Conservation (phyloP, 176 grass and related monocot species). For the Bonia amplexicaulis region DNA sequence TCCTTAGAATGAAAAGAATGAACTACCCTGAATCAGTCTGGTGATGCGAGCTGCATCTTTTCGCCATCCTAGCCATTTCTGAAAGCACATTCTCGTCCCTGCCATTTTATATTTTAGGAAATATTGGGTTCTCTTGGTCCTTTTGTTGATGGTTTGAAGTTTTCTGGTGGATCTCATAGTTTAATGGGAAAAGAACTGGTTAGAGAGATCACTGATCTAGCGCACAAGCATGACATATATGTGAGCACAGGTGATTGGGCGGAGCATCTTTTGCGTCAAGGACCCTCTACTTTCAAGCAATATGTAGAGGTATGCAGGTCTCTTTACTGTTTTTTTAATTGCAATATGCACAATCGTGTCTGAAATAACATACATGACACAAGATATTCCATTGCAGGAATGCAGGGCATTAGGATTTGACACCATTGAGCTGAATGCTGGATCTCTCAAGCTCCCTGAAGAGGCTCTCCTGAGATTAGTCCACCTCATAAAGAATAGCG, state of each 20-base stretch:
- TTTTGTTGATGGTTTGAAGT: constrained; percentile 86
- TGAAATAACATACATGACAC: neutral
- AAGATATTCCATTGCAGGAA: constrained; percentile 43
- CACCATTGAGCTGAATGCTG: constrained; percentile 83
- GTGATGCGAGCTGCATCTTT: neutral
- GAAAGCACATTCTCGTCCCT: neutral
- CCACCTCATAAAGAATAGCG: constrained; percentile 57
- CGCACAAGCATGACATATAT: constrained; percentile 86
- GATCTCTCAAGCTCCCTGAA: constrained; percentile 81
- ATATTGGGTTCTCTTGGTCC: constrained; percentile 54
- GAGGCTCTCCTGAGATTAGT: constrained; percentile 78
- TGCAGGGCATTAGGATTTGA: constrained; percentile 86
- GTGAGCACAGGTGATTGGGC: constrained; percentile 98
- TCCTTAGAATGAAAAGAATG: neutral
- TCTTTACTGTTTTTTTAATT: neutral
- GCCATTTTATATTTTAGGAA: constrained; percentile 33
- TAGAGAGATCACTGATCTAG: constrained; percentile 72
- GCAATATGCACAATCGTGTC: neutral
- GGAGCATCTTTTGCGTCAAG: constrained; percentile 72
- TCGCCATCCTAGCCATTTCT: neutral
- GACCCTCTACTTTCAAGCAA: constrained; percentile 74
- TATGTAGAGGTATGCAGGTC: constrained; percentile 65
- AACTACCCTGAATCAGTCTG: neutral
- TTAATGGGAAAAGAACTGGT: constrained; percentile 60
- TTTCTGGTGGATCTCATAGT: constrained; percentile 83